phyloP scores from a whole-genome alignment of 2,329 filamentous ascomycete genomes.

The Mycosphaerelloides madeirae region DNA sequence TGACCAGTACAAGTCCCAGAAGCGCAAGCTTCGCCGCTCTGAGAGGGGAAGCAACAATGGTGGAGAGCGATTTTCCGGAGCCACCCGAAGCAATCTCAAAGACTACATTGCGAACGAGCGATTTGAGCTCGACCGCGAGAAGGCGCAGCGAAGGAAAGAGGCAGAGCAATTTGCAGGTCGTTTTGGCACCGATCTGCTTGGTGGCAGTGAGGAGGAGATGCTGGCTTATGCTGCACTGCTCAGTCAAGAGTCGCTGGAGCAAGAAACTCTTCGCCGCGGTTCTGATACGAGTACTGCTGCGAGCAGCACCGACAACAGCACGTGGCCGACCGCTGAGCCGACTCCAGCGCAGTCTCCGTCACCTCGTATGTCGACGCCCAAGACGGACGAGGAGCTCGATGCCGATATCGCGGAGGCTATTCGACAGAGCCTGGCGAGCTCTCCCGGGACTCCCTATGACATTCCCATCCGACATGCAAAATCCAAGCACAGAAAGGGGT shows the following conservation, averaged over 20 bases:
- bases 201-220: conserved; percentile 57
- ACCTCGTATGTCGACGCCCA: conserved; percentile 22
- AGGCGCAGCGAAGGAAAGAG: conserved; percentile 62
- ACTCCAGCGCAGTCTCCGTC: conserved; percentile 24
- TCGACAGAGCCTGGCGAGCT: conserved; percentile 44
- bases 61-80: conserved; percentile 56
- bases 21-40: conserved; percentile 70
- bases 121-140: conserved; percentile 71
- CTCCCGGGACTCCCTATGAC: conserved; percentile 32
- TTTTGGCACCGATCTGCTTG: conserved; percentile 75
- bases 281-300: conserved; percentile 39
- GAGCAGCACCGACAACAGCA: conserved; percentile 36
- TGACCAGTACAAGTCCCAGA: conserved; percentile 68
- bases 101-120: conserved; percentile 85
- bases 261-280: conserved; percentile 45
- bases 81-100: conserved; percentile 64
- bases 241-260: conserved; percentile 54
- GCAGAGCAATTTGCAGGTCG: conserved; percentile 66
- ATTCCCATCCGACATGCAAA: conserved; percentile 46
- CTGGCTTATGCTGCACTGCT: conserved; percentile 59
- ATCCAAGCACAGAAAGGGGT: conserved; percentile 26
- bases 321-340: conserved; percentile 23
- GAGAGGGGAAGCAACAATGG: conserved; percentile 58
- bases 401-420: conserved; percentile 61
- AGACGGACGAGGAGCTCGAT: conserved; percentile 48